These are phyloP conservation scores for Dillenia turbinata DNA, from an alignment of 164 flowering plant species.

Conservation along the genomic window DNA sequence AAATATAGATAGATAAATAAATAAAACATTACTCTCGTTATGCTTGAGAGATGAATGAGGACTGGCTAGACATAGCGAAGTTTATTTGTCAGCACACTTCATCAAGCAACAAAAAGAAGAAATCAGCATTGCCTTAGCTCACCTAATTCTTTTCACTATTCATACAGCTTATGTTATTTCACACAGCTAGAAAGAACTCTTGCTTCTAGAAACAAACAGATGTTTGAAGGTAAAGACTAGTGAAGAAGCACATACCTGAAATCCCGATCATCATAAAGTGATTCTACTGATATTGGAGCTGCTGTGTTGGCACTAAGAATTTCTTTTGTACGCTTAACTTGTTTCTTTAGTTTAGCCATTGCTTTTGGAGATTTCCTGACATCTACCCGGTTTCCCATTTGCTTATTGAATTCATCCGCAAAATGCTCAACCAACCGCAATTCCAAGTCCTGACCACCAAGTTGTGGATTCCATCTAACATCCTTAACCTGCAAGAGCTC, in stretches of 20 bases:
- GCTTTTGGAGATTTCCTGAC: constrained; percentile 86
- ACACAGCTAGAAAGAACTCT: too few species aligned
- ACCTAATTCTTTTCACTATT: too few species aligned
- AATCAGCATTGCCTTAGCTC: too few species aligned
- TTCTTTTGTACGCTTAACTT: constrained; percentile 98
- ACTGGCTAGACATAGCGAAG: too few species aligned
- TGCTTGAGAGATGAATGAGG: too few species aligned
- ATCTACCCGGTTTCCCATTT: constrained; percentile 83
- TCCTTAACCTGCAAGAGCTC: constrained; percentile 70
- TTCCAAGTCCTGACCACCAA: constrained; percentile 96
- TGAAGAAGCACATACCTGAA: constrained; percentile 50
- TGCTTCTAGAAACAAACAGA: too few species aligned
- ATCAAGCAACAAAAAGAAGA: too few species aligned
- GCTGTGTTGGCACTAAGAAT: constrained; percentile 90
- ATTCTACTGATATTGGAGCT: constrained; percentile 97
- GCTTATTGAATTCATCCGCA: constrained; percentile 91
- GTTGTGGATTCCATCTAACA: constrained; percentile 89
- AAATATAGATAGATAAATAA: too few species aligned
- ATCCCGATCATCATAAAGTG: constrained; percentile 86
- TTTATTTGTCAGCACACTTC: too few species aligned
- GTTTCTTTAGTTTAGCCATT: constrained; percentile 98
- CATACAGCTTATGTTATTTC: too few species aligned
- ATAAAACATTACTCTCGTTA: too few species aligned
- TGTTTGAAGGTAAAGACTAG: too few species aligned
- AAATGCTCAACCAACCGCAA: constrained; percentile 83